Conservation (phyloP, 345 rosid species). For the Pistacia vera region DNA sequence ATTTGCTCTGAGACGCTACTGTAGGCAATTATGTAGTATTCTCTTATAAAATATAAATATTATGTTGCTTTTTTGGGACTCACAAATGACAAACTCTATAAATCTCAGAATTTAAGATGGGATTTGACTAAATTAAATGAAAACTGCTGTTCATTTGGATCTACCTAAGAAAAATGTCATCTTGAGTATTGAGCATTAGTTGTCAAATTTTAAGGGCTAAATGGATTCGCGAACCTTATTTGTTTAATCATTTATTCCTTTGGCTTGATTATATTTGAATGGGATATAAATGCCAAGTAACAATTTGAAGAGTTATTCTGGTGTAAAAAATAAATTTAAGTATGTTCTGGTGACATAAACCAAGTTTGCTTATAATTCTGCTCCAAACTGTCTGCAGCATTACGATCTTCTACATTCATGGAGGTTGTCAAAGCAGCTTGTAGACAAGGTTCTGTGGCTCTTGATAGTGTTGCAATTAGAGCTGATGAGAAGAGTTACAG, state of each 20-base stretch:
- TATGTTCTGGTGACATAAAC: not conserved
- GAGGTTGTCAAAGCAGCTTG: conserved; percentile 75
- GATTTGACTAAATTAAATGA: not conserved
- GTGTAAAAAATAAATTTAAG: not conserved
- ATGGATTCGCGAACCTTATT: not conserved
- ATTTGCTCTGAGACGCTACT: not conserved
- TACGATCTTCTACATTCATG: conserved; percentile 56
- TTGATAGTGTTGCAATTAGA: conserved; percentile 68
- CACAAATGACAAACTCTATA: not conserved
- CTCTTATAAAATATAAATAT: not conserved
- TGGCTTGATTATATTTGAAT: not conserved
- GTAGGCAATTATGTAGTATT: not conserved
- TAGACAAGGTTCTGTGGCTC: conserved; percentile 51
- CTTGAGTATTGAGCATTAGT: not conserved
- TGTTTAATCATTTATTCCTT: not conserved
- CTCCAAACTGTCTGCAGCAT: conserved; percentile 39
- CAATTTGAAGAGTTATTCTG: not conserved
- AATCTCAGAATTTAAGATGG: not conserved
- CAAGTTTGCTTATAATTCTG: not conserved
- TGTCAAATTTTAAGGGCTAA: not conserved
- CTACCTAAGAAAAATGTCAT: not conserved
- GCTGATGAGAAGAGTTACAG: conserved; percentile 75
- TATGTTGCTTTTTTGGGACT: not conserved
- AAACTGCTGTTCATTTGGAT: not conserved
- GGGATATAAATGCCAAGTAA: not conserved